Base-by-base conservation (phyloP, 805 yeast species). In the Wickerhamiella qilinensis region DNA sequence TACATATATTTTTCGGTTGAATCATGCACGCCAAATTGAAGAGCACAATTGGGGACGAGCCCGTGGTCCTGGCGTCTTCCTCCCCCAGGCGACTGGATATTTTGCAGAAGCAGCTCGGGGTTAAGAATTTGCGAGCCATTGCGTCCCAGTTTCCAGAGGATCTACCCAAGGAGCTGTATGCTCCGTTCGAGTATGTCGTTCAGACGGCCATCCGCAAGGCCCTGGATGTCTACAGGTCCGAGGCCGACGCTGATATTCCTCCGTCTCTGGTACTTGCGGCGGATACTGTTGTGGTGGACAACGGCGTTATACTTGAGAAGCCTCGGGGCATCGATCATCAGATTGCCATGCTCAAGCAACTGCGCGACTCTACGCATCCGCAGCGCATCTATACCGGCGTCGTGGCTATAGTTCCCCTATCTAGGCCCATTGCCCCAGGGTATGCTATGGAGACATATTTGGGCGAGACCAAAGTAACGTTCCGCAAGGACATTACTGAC, bases 61-160 rank as follows among this genome's bases (percentile, higher is more conserved):
- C 43, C 4, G 51, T 86, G 20, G 61, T 83, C 4, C 64, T 88
- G 5, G 95, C 94, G 0, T 83, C 94, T 2, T 69, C 80, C 1
- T 86, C 96, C 0, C 88, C 93, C 2, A 65, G 95, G 43, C 62
- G 98, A 41, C 58, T 62, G 38, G 82, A 81, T 40, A 77, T 91
- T n/a, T 50, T 91, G 21, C 51, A 56, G 4, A 73, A 77, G 46
- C 44, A 58, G 37, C 45, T 63, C 15, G 65, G 65, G 2, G 40
- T 58, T 38, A 46, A 42, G 14, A 43, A 59, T 30, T 47, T 62
- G 11, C 58, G 56, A 20, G 61, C 79, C 0, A 55, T 69, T 12
- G 72, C 75, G 16, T 80, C 95, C 1, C 60, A 70, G 8, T 88
- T 84, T 51, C 78, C 73, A 38, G 98, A 88, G 54, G 65, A 86